Evolutionary conservation across 371 early-diverging fungal genomes (phyloP).

Genomic region (Apophysomyces elegans): DNA sequence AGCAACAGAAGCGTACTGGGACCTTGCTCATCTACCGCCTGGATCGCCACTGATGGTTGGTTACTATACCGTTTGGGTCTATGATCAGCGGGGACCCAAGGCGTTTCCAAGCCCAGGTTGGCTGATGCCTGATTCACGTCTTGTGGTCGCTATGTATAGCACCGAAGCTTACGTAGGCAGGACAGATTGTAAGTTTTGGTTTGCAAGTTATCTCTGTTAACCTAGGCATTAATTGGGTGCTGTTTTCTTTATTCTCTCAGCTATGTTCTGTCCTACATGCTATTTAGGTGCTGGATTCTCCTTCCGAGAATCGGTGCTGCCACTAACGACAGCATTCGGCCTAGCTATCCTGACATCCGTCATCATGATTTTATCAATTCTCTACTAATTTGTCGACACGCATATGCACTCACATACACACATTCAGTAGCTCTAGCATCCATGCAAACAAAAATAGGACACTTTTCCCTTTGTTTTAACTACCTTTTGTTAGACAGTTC

Average conservation of each 20-base stretch:
- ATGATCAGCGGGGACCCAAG: constrained; percentile 53
- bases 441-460: neutral
- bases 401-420: neutral
- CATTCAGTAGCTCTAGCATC: neutral
- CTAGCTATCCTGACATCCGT: constrained; percentile 34
- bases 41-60: constrained; percentile 49
- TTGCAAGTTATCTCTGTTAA: neutral
- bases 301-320: constrained; percentile 33
- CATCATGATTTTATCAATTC: constrained; percentile 28
- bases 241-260: constrained; percentile 18
- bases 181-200: constrained; percentile 42
- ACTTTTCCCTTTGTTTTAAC: neutral
- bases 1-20: constrained; percentile 51
- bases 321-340: constrained; percentile 31
- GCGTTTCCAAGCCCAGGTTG: constrained; percentile 52
- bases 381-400: constrained; percentile 10
- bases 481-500: neutral
- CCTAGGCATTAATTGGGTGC: neutral
- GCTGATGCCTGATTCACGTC: constrained; percentile 49
- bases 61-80: constrained; percentile 49
- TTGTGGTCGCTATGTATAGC: constrained; percentile 51
- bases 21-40: constrained; percentile 35
- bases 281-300: constrained; percentile 36
- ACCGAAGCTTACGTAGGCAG: constrained; percentile 50
- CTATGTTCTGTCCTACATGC: constrained; percentile 54